Conservation (phyloP, 2,329 filamentous ascomycete genomes). For the Zymoseptoria tritici region DNA sequence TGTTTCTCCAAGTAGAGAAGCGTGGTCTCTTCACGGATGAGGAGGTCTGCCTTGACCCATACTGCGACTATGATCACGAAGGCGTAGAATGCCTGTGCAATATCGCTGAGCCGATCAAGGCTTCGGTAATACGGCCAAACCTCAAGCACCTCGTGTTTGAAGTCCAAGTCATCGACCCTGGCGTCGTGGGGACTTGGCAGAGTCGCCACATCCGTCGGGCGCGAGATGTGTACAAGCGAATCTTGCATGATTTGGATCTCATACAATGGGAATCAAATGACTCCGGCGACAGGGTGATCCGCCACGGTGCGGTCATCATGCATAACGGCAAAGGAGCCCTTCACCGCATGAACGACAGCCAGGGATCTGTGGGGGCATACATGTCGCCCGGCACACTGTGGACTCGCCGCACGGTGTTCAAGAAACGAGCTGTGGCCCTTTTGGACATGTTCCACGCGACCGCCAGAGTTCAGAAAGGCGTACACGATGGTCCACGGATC, state of each 20-base stretch:
- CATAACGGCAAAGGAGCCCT: not conserved
- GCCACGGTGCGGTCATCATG: not conserved
- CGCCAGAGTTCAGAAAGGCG: not conserved
- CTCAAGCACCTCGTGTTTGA: not conserved
- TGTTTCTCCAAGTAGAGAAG: too few relatives aligned
- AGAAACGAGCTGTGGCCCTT: not conserved
- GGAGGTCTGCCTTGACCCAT: too few relatives aligned
- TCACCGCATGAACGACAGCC: not conserved
- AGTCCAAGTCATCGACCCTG: not conserved
- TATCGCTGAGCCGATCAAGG: not conserved
- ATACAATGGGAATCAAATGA: not conserved
- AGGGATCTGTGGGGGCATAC: too few relatives aligned
- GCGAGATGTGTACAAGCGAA: not conserved
- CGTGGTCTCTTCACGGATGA: too few relatives aligned
- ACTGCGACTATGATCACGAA: too few relatives aligned
- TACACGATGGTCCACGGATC: not conserved
- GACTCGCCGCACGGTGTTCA: not conserved
- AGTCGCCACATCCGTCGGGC: not conserved
- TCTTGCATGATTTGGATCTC: not conserved
- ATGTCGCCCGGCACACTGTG: not conserved
- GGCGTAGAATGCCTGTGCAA: too few relatives aligned
- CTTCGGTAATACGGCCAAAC: not conserved
- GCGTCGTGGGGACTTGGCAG: not conserved
- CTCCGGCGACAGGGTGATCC: not conserved
- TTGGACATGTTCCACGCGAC: not conserved